Evolutionary conservation across 768 basidiomycete genomes (phyloP), one percentile per base, ranked within the genome.

Genomic region (Trametopsis cervina): DNA sequence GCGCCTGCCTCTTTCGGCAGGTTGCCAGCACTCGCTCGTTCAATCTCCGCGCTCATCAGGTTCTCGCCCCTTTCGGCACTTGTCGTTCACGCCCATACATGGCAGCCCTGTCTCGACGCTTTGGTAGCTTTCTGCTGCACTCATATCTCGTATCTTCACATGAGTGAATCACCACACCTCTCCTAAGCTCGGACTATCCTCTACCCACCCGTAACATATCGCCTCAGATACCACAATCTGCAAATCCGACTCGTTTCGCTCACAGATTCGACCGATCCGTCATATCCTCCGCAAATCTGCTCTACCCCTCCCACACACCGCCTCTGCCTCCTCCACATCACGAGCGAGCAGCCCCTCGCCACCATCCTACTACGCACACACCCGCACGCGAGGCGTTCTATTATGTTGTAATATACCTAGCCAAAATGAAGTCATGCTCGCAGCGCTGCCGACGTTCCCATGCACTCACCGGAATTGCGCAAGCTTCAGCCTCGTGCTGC

Each of bases 391-490:
- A 15, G 29, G 9, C 29, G 9, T 33, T 33, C 29, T 33, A 7
- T 15, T 33, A 33, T 15, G 29, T 33, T 15, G 29, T 33, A 7
- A 15, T 33, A 15, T 45, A 52, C 43, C 51, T 52, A 27, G 39
- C n/a, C 18, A 15, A 37, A 17, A 40, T 40, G 39, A 47, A 41
- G 25, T 40, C 38, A 29, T 40, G 46, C 38, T 41, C 46, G 22
- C 10, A 7, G 10, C 15, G 39, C 39, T 18, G 21, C 21, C 29
- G 29, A 36, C 13, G 20, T 21, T n/a, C 41, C 38, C 37, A 29
- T 33, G 35, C 44, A 55, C 60, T 51, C 54, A 63, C 61, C 59
- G 57, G 56, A 54, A 63, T 45, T 47, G 56, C 33, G 54, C 59
- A 40, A 63, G 54, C 48, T 51, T 54, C 37, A 33, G 42, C 44